Base-by-base conservation (phyloP, 441 rosid species). In the Gossypium aridum region DNA sequence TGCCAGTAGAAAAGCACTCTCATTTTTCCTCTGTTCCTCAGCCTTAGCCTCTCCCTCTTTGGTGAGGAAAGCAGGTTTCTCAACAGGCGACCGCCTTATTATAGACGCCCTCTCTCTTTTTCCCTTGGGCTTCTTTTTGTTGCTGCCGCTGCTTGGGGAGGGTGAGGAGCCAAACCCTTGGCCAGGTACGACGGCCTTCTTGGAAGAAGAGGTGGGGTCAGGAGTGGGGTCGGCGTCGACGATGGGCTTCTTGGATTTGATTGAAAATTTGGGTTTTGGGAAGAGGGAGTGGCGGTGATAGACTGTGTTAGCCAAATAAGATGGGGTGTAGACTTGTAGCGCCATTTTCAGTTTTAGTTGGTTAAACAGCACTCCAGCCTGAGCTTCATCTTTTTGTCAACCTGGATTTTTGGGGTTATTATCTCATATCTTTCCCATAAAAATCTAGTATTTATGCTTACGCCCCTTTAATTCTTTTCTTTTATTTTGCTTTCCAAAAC, bases 1-100 rank as follows among this genome's bases (percentile, higher is more conserved):
- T 19, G 94, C 77, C 34, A 95, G 89, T 72, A 92, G 88, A 86
- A 95, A 95, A 64, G 98, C 98, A 22, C 89, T 89, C 86, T 95
- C 97, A 70, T 89, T 91, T 77, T 75, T 80, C 72, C 77, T 79
- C 81, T 79, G 85, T 76, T 90, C 97, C 70, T 89, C 82, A 26
- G 85, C 92, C 76, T 84, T 85, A 4, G 78, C 86, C 28, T 87
- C 93, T 2, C 86, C 90, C 51, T 78, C 88, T 76, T 85, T 79
- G 71, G 89, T 84, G 16, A 86, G 28, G 70, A 85, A 82, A 62
- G 76, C 86, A 8, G 91, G 91, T 68, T 87, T 91, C 85, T 87
- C 90, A 69, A 91, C 86, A 2, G 97, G 97, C 12, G 85, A 7
- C 57, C 97, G 86, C 79, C 96, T 70, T 7, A 84, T 82, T 51